A percentile compares a stretch with the other conserved stretches of the same genome.
phyloP scores from a whole-genome alignment of 2,329 filamentous ascomycete genomes.

The Diplodia seriata region DNA sequence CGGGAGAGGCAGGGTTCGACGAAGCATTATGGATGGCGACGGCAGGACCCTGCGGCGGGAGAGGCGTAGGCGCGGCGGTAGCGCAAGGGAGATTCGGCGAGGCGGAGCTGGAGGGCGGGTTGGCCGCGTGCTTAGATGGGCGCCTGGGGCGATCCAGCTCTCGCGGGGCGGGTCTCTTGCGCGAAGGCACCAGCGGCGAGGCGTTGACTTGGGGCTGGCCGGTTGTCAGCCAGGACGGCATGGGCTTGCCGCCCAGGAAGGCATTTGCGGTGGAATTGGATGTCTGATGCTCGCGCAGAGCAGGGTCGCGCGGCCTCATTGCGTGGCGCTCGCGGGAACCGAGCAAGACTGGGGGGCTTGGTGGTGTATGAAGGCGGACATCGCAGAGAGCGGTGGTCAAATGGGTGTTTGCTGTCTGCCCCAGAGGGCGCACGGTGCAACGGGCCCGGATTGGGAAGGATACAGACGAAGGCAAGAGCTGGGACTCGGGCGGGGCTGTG shows the following conservation, averaged over 20 bases:
- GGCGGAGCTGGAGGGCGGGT: constrained; percentile 1
- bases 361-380: constrained; percentile 1
- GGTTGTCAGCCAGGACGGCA: constrained; percentile 26
- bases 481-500: constrained; percentile 17
- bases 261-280: constrained; percentile 32
- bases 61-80: neutral
- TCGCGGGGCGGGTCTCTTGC: constrained; percentile 18
- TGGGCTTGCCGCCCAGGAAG: constrained; percentile 28
- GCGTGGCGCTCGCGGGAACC: neutral
- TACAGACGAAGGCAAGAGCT: neutral
- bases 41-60: neutral
- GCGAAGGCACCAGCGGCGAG: constrained; percentile 14
- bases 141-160: constrained; percentile 2
- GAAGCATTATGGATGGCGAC: constrained; percentile 34
- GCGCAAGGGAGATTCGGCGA: neutral
- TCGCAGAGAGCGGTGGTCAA: neutral
- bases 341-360: neutral
- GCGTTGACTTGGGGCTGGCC: constrained; percentile 8
- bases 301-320: constrained; percentile 15
- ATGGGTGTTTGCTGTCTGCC: constrained; percentile 9
- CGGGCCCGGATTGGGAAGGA: constrained; percentile 11
- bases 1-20: constrained; percentile 46
- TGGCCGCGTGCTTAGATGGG: neutral
- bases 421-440: constrained; percentile 15
- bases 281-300: constrained; percentile 11